Evolutionary conservation across 2,329 filamentous ascomycete genomes (phyloP), one percentile per base, ranked within the genome.

Genomic region (Massarina eburnea): DNA sequence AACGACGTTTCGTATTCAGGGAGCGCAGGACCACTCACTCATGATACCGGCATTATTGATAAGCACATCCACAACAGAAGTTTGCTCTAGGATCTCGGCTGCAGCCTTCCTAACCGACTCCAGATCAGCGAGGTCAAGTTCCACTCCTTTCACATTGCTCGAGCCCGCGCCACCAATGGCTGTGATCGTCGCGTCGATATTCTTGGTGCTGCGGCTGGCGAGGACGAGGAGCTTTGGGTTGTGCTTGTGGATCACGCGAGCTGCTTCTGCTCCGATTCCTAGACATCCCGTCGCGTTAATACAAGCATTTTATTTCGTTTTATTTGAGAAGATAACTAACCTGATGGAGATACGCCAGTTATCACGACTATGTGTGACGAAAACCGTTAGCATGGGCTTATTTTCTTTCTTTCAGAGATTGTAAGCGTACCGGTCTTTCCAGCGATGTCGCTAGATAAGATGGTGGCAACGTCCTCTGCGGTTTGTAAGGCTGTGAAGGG

Each of bases 41-140:
- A 54, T 66, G 34, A 73, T 56, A 24, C 68, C 73, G 1, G 73
- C 73, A 46, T 75, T 74, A 49, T 66, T 59, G 43, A 73, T 64
- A 8, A 74, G 55, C 24, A 74, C 54, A 46, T 74, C 71, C 17
- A 74, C 60, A 6, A 44, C 36, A 9, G 63, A 57, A n/a, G 51
- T 26, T 1, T 53, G 50, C 17, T 55, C 40, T 4, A 55, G 27
- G 9, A 59, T 49, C 3, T 48, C 54, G 2, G 59, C 48, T 8
- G 64, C 67, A 10, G 69, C 69, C 10, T 55, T 42, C 34, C 60
- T 49, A 21, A 69, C 51, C 4, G 60, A 62, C 4, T 51, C 46
- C 26, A 69, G 54, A 15, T 59, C 60, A 4, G 57, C 46, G 7
- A 72, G 61, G 46, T 72, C 66, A 12, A 71, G 51, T 9, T 40